Evolutionary conservation across 2,329 filamentous ascomycete genomes (phyloP).

Genomic region (Claviceps capensis): DNA sequence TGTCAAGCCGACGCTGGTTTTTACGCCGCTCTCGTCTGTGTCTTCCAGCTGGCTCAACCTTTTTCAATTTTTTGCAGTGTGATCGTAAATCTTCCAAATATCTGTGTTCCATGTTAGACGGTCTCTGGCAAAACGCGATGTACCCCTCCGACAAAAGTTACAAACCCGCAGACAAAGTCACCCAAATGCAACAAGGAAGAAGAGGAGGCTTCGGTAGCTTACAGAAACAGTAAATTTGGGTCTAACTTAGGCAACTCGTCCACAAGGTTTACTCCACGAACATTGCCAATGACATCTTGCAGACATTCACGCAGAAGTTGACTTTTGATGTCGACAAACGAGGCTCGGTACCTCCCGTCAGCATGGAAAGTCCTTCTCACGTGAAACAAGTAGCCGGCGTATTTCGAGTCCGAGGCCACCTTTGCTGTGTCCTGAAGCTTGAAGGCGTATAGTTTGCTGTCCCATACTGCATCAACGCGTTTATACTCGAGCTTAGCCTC

Average conservation of each 20-base stretch:
- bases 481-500: slow-evolving; percentile 27
- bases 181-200: neutral
- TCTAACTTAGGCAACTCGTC: slow-evolving; percentile 64
- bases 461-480: slow-evolving; percentile 42
- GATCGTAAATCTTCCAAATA: slow-evolving; percentile 67
- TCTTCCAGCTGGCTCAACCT: slow-evolving; percentile 32
- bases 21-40: slow-evolving; percentile 47
- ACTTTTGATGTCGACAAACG: slow-evolving; percentile 74
- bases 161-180: too few relatives aligned
- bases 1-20: slow-evolving; percentile 39
- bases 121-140: neutral
- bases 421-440: slow-evolving; percentile 42
- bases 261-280: slow-evolving; percentile 54
- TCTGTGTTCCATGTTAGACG: slow-evolving; percentile 12
- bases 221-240: slow-evolving; percentile 57
- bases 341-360: slow-evolving; percentile 64
- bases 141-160: neutral
- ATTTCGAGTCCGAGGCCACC: slow-evolving; percentile 34
- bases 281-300: slow-evolving; percentile 23
- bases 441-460: slow-evolving; percentile 33
- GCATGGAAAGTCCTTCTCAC: slow-evolving; percentile 72
- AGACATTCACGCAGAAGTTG: slow-evolving; percentile 57
- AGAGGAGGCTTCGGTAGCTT: slow-evolving; percentile 10
- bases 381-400: slow-evolving; percentile 71
- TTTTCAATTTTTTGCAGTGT: slow-evolving; percentile 50